These are phyloP conservation scores for Phytophthora syringae DNA, from an alignment of 352 stramenopile genomes.

Conservation along the genomic window DNA sequence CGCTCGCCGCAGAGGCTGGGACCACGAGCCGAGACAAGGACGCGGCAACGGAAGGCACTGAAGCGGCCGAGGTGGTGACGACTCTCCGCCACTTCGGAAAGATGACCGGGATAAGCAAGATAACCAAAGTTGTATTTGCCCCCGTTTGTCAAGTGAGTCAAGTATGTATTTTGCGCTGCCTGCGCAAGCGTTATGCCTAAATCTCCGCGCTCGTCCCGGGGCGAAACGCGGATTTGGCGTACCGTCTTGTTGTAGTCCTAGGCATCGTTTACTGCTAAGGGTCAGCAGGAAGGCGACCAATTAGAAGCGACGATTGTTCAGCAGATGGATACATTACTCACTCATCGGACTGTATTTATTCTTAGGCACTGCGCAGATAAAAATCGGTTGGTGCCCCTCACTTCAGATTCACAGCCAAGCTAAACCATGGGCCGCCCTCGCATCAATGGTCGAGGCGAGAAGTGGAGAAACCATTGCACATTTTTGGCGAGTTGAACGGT, in stretches of 20 bases:
- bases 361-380: slow-evolving; percentile 1
- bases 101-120: too few species aligned
- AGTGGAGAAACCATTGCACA: not conserved
- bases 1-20: too few species aligned
- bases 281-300: not conserved
- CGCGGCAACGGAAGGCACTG: too few species aligned
- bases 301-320: not conserved
- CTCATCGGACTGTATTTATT: not conserved
- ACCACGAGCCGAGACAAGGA: too few species aligned
- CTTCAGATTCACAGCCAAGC: too few species aligned
- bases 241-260: slow-evolving; percentile 10
- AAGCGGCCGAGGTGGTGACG: too few species aligned
- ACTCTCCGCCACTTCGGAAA: too few species aligned
- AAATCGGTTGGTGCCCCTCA: not conserved
- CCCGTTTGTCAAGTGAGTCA: too few species aligned
- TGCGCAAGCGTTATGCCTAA: too few species aligned
- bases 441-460: slow-evolving; percentile 4
- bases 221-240: not conserved
- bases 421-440: not conserved
- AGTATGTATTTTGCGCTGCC: too few species aligned
- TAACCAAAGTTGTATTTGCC: too few species aligned
- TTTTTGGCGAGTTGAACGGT: not conserved
- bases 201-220: too few species aligned
- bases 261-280: slow-evolving; percentile 10
- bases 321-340: slow-evolving; percentile 1